phyloP scores from a whole-genome alignment of 78 protist genomes.

The Dictyostelium firmibasis region DNA sequence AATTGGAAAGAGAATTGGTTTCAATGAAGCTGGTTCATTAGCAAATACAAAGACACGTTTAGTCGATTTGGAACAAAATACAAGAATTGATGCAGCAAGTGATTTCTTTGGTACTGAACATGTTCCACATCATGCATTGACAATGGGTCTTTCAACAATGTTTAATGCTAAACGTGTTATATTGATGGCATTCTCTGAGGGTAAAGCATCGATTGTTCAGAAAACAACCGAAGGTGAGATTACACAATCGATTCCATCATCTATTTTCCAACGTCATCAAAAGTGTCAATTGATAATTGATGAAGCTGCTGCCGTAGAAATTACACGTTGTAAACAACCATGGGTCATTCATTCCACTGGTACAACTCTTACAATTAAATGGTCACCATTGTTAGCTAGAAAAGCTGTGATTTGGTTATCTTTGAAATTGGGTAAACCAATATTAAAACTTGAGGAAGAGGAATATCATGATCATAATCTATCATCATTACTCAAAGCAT shows the following conservation, averaged over 20 bases:
- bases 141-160: slow-evolving; percentile 87
- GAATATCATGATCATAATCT: slow-evolving; percentile 54
- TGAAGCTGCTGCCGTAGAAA: slow-evolving; percentile 56
- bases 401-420: slow-evolving; percentile 81
- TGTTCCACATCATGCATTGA: slow-evolving; percentile 84
- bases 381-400: slow-evolving; percentile 69
- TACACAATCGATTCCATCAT: slow-evolving; percentile 20
- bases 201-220: slow-evolving; percentile 45
- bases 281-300: slow-evolving; percentile 32
- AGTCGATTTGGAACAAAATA: slow-evolving; percentile 62
- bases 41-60: slow-evolving; percentile 31
- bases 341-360: slow-evolving; percentile 55
- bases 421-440: slow-evolving; percentile 50
- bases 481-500: slow-evolving; percentile 21
- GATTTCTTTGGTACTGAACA: slow-evolving; percentile 82
- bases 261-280: slow-evolving; percentile 42
- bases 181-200: slow-evolving; percentile 79
- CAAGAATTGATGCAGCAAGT: slow-evolving; percentile 74
- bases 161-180: slow-evolving; percentile 21
- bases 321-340: slow-evolving; percentile 63
- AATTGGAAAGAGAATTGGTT: slow-evolving; percentile 95
- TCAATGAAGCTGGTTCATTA: slow-evolving; percentile 93
- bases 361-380: slow-evolving; percentile 34
- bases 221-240: slow-evolving; percentile 64
- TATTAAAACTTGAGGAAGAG: slow-evolving; percentile 62